phyloP scores from a whole-genome alignment of 305 asterid genomes.

The Fraxinus albicans region DNA sequence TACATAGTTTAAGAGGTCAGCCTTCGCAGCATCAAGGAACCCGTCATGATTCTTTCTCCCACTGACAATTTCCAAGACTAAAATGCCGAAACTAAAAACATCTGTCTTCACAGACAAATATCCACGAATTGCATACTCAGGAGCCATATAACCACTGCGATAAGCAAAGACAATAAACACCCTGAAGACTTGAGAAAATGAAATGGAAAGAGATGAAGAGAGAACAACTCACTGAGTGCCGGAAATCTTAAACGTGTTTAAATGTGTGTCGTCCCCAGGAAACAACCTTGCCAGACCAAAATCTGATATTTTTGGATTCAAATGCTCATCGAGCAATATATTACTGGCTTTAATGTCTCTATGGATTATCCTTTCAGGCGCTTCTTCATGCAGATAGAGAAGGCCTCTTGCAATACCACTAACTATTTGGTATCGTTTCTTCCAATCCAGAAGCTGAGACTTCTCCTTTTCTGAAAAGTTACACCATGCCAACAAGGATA shows the following conservation, averaged over 20 bases:
- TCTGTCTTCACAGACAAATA: conserved; percentile 76
- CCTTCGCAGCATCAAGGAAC: conserved; percentile 47
- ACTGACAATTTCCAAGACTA: conserved; percentile 72
- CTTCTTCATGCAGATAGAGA: conserved; percentile 80
- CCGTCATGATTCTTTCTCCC: conserved; percentile 66
- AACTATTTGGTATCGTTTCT: conserved; percentile 48
- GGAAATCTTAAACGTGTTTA: conserved; percentile 62
- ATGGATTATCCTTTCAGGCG: conserved; percentile 78
- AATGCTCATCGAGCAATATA: conserved; percentile 66
- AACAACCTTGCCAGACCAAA: conserved; percentile 87
- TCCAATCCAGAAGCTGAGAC: conserved; percentile 60
- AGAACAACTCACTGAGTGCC: conserved; percentile 67
- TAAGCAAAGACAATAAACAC: conserved; percentile 12
- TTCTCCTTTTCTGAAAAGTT: conserved; percentile 51
- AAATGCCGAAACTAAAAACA: conserved; percentile 75
- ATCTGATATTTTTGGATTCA: conserved; percentile 77
- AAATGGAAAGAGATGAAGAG: neutral
- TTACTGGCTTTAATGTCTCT: conserved; percentile 88
- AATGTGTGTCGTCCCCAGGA: conserved; percentile 74
- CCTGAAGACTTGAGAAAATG: conserved; percentile 1
- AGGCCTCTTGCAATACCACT: conserved; percentile 75
- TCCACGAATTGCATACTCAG: conserved; percentile 80
- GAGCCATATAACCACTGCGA: conserved; percentile 89
- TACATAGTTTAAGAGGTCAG: conserved; percentile 69
- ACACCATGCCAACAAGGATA: conserved; percentile 16